Conservation (phyloP, 2,329 filamentous ascomycete species). For the Capronia americana region DNA sequence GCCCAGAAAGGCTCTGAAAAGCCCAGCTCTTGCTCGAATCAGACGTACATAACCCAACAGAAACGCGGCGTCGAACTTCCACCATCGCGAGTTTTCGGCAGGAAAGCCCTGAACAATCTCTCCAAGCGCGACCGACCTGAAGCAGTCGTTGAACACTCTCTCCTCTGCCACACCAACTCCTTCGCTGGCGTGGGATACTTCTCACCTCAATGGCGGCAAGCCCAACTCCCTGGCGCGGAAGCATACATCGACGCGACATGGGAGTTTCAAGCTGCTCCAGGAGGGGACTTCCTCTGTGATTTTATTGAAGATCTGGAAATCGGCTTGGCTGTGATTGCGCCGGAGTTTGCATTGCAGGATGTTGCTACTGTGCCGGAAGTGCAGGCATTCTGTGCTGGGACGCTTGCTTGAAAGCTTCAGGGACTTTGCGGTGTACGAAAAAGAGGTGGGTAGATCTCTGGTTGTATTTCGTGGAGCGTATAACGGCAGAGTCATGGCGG, state of each 20-base stretch:
- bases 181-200: slow-evolving; percentile 14
- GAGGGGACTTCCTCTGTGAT: slow-evolving; percentile 4
- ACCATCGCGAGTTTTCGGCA: slow-evolving; percentile 6
- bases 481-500: too few relatives aligned
- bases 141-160: background rate
- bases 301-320: slow-evolving; percentile 7
- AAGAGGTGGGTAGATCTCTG: too few relatives aligned
- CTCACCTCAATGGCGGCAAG: slow-evolving; percentile 2
- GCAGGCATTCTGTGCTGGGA: too few relatives aligned
- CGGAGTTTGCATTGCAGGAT: too few relatives aligned
- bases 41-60: background rate
- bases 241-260: slow-evolving; percentile 12
- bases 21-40: slow-evolving; percentile 5
- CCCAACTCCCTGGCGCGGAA: background rate
- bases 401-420: too few relatives aligned
- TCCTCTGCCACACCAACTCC: slow-evolving; percentile 1
- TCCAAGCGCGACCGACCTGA: slow-evolving; percentile 5
- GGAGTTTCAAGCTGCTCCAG: slow-evolving; percentile 2
- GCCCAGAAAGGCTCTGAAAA: slow-evolving; percentile 6
- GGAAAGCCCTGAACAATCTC: background rate
- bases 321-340: background rate
- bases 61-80: background rate
- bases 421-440: too few relatives aligned
- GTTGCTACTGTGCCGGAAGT: too few relatives aligned
- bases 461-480: too few relatives aligned